Base-by-base conservation (phyloP, 495 filamentous ascomycete genomes). In the Lasiosphaeria ovina region DNA sequence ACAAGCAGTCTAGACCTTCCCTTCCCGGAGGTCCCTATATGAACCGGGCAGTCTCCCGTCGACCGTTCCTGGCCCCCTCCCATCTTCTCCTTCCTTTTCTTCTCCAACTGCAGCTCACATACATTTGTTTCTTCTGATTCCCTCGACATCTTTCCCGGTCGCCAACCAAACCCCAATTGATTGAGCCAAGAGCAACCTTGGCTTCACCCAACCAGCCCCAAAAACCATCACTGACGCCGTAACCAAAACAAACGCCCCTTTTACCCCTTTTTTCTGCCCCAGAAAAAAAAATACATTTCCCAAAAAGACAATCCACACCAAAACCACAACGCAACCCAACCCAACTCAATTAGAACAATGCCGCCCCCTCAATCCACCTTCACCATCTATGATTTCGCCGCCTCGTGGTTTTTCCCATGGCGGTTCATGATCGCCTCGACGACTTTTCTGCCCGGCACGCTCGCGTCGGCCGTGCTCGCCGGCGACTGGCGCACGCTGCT, bases 381-480 rank as follows among this genome's bases (percentile, higher is more conserved):
- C 48, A 12, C 50, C 56, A 17, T 58, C 31, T 14, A 38, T 34
- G 55, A 55, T 24, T 61, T 56, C 34, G 11, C 69, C 64, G 14
- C 14, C 54, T 64, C 66, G 33, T 63, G 78, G 40, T 33, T 78
- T 12, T 44, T 58, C 54, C 79, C 80, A 12, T 74, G 73, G 66
- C 24, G 54, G 9, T 79, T 82, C 68, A 66, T 82, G 52, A 32
- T 36, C 12, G 3, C 69, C 10, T 72, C 77, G n/a, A 58, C 70
- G 3, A 65, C 66, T 55, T 74, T 60, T 65, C 66, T 80, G 3
- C 78, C 77, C 0, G 7, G 49, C 2, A 76, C 76, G 3, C 48
- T 80, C 55, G 51, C 70, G 12, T 31, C 60, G 12, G 67, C 77
- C 42, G 11, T 79, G 16, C 42, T 35, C n/a, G 54, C 66, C 12